Percentiles rank a stretch among this genome's conserved stretches.
Conservation (phyloP, 1,139 yeast species). For the Meyerozyma guilliermondii region DNA sequence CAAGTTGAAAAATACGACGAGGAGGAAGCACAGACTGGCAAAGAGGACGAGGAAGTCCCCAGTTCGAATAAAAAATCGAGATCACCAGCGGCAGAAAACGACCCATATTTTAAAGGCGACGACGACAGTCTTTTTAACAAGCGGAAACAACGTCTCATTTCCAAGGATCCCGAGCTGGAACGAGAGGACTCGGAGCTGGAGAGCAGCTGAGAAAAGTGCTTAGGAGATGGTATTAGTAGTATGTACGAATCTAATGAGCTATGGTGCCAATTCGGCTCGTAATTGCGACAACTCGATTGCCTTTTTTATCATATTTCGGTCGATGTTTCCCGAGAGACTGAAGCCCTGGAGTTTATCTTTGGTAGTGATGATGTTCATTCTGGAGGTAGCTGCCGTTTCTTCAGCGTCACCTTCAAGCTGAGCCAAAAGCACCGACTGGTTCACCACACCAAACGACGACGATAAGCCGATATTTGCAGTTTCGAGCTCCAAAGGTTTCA, state of each 20-base stretch:
- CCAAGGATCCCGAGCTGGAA: slow-evolving; percentile 16
- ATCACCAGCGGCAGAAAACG: slow-evolving; percentile 13
- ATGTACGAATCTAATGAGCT: not conserved
- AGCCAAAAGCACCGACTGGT: slow-evolving; percentile 44
- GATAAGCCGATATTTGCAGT: slow-evolving; percentile 38
- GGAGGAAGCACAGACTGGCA: not conserved
- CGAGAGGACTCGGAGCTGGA: not conserved
- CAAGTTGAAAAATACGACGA: slow-evolving; percentile 4
- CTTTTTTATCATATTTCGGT: not conserved
- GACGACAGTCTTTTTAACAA: slow-evolving; percentile 19
- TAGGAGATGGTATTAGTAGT: not conserved
- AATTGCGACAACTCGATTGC: not conserved
- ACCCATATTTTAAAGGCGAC: slow-evolving; percentile 10
- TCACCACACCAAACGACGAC: slow-evolving; percentile 62
- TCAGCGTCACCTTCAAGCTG: slow-evolving; percentile 82
- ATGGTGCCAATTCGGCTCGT: not conserved
- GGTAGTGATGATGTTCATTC: slow-evolving; percentile 33
- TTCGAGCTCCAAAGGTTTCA: slow-evolving; percentile 29
- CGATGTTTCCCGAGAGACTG: slow-evolving; percentile 6
- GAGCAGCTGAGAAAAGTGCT: not conserved
- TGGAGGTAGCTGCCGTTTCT: slow-evolving; percentile 45
- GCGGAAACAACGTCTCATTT: slow-evolving; percentile 31
- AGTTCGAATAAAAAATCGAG: slow-evolving; percentile 15
- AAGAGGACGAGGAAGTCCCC: not conserved
- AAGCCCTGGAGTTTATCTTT: slow-evolving; percentile 13